phyloP scores from a whole-genome alignment of 2,329 filamentous ascomycete genomes.

The Apiospora aurea region DNA sequence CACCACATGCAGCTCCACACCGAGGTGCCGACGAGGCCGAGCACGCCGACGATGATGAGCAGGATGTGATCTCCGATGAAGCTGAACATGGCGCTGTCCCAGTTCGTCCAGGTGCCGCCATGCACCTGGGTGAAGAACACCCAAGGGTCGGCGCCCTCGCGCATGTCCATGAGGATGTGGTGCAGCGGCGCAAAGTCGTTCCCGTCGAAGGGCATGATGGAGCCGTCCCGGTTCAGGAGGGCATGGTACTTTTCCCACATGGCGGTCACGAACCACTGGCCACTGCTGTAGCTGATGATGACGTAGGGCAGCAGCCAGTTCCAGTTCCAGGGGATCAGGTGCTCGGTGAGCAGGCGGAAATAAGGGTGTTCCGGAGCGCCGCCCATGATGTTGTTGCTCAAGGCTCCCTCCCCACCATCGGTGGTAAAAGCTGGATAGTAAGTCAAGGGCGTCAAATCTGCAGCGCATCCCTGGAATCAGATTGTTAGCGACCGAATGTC shows the following conservation, averaged over 20 bases:
- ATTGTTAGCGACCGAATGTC: slow-evolving; percentile 1
- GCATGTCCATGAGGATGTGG: slow-evolving; percentile 40
- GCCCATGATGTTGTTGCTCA: slow-evolving; percentile 73
- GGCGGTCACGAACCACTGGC: slow-evolving; percentile 73
- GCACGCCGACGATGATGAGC: slow-evolving; percentile 28
- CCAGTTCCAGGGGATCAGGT: slow-evolving; percentile 68
- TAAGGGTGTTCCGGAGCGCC: slow-evolving; percentile 72
- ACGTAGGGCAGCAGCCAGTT: slow-evolving; percentile 75
- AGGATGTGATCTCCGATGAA: slow-evolving; percentile 39
- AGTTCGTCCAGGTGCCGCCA: slow-evolving; percentile 40
- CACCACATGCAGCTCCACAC: slow-evolving; percentile 25
- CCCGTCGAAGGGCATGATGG: slow-evolving; percentile 35
- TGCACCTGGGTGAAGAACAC: slow-evolving; percentile 40
- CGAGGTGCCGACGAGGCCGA: neutral
- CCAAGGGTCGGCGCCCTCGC: slow-evolving; percentile 36
- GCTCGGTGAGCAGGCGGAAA: slow-evolving; percentile 71
- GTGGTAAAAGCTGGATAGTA: slow-evolving; percentile 73
- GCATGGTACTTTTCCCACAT: slow-evolving; percentile 71
- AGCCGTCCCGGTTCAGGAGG: slow-evolving; percentile 29
- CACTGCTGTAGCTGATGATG: slow-evolving; percentile 77
- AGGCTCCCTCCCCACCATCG: slow-evolving; percentile 43
- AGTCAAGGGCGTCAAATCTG: slow-evolving; percentile 69
- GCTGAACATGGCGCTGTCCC: slow-evolving; percentile 40
- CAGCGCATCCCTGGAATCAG: slow-evolving; percentile 66
- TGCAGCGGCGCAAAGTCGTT: slow-evolving; percentile 30